Conservation (phyloP, 345 rosid genomes). For the Aurinia saxatilis region DNA sequence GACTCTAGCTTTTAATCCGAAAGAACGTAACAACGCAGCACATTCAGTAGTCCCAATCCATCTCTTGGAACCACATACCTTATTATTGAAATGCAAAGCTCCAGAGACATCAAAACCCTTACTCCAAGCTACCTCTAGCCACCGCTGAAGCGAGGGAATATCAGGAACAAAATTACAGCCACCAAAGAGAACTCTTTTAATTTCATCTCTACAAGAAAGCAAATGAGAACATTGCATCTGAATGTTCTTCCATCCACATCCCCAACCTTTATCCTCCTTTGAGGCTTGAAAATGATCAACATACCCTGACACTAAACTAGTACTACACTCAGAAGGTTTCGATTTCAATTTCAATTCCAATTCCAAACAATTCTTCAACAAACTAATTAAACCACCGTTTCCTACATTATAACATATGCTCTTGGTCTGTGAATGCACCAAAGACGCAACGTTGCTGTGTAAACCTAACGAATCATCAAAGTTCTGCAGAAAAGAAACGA, state of each 20-base stretch:
- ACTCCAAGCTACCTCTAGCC: slow-evolving; percentile 85
- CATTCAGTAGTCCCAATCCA: slow-evolving; percentile 80
- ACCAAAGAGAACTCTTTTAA: slow-evolving; percentile 44
- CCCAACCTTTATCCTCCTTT: slow-evolving; percentile 64
- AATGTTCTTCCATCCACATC: slow-evolving; percentile 80
- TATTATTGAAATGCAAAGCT: slow-evolving; percentile 46
- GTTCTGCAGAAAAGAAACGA: background rate
- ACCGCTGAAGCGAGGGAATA: slow-evolving; percentile 55
- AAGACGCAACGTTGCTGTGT: slow-evolving; percentile 23
- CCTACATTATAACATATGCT: slow-evolving; percentile 36
- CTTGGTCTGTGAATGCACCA: slow-evolving; percentile 41
- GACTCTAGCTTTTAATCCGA: slow-evolving; percentile 62
- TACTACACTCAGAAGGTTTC: slow-evolving; percentile 8
- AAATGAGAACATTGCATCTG: slow-evolving; percentile 74
- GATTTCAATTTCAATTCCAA: slow-evolving; percentile 24
- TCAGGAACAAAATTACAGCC: slow-evolving; percentile 73
- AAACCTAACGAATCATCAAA: background rate
- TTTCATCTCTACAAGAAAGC: slow-evolving; percentile 42
- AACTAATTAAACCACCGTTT: slow-evolving; percentile 44
- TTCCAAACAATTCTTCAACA: slow-evolving; percentile 48
- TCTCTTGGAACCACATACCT: slow-evolving; percentile 40
- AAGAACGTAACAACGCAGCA: slow-evolving; percentile 67
- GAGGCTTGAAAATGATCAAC: slow-evolving; percentile 64
- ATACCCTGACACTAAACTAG: slow-evolving; percentile 38
- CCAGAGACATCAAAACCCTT: slow-evolving; percentile 66